Evolutionary conservation across 2,329 filamentous ascomycete genomes (phyloP).

Genomic region (Xylariaceae sp.): DNA sequence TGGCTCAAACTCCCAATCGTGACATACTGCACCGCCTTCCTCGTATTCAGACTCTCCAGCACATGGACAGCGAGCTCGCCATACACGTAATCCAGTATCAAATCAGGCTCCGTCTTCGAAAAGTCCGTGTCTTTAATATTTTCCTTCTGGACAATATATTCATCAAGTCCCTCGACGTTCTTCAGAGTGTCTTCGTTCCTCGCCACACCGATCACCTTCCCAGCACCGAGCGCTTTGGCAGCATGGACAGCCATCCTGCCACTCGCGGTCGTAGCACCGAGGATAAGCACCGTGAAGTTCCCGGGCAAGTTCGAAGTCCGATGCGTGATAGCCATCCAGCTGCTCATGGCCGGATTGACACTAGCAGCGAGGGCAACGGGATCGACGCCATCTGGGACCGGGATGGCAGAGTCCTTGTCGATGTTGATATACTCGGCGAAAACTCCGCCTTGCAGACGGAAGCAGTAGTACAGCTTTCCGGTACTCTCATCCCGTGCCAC

Average conservation of each 20-base stretch:
- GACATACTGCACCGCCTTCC: slow-evolving; percentile 48
- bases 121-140: slow-evolving; percentile 42
- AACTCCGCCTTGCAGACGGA: slow-evolving; percentile 38
- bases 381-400: slow-evolving; percentile 43
- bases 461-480: slow-evolving; percentile 48
- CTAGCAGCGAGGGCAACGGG: slow-evolving; percentile 47
- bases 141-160: slow-evolving; percentile 40
- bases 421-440: slow-evolving; percentile 48
- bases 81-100: slow-evolving; percentile 57
- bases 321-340: slow-evolving; percentile 53
- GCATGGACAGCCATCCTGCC: slow-evolving; percentile 48
- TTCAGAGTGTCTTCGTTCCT: slow-evolving; percentile 42
- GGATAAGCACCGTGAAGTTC: slow-evolving; percentile 46
- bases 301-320: slow-evolving; percentile 37
- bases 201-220: slow-evolving; percentile 47
- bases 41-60: slow-evolving; percentile 37
- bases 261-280: slow-evolving; percentile 51
- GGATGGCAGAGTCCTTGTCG: slow-evolving; percentile 30
- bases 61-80: slow-evolving; percentile 41
- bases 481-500: slow-evolving; percentile 43
- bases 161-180: slow-evolving; percentile 41
- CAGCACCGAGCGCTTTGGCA: slow-evolving; percentile 45
- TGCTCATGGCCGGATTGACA: slow-evolving; percentile 52
- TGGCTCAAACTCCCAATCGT: slow-evolving; percentile 46
- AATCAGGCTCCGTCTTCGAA: slow-evolving; percentile 43